These are phyloP conservation scores for Acanthamoeba royreba DNA, from an alignment of 208 protist species.

Conservation along the genomic window DNA sequence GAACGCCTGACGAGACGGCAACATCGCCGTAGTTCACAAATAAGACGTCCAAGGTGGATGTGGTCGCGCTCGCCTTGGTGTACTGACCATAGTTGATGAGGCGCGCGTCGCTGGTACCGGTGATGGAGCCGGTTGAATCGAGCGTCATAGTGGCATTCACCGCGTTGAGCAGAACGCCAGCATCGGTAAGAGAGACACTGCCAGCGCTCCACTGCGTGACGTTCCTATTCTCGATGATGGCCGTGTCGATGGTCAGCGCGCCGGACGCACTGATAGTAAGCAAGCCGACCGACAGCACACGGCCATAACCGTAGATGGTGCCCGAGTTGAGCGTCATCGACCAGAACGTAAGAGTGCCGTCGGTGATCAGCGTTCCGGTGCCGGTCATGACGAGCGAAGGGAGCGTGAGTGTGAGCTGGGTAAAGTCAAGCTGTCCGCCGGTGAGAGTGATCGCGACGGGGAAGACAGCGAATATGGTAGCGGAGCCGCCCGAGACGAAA, in stretches of 20 bases:
- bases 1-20: background rate
- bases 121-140: background rate
- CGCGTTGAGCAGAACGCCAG: background rate
- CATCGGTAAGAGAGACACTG: background rate
- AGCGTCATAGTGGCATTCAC: background rate
- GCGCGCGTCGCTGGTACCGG: background rate
- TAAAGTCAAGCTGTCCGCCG: background rate
- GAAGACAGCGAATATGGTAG: too few species aligned
- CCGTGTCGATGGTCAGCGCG: background rate
- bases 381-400: background rate
- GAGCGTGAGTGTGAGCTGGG: background rate
- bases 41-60: background rate
- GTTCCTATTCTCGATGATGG: background rate
- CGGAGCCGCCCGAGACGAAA: background rate
- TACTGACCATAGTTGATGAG: conserved; percentile 34
- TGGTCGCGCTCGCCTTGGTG: background rate
- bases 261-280: background rate
- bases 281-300: background rate
- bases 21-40: background rate
- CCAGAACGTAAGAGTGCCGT: background rate
- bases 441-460: background rate
- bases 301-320: background rate
- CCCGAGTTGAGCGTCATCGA: background rate
- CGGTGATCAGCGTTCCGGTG: background rate
- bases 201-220: background rate